A percentile compares a stretch with the other conserved stretches of the same genome.
Evolutionary conservation across 345 rosid species (phyloP).

Genomic region (Arabis hirsuta): DNA sequence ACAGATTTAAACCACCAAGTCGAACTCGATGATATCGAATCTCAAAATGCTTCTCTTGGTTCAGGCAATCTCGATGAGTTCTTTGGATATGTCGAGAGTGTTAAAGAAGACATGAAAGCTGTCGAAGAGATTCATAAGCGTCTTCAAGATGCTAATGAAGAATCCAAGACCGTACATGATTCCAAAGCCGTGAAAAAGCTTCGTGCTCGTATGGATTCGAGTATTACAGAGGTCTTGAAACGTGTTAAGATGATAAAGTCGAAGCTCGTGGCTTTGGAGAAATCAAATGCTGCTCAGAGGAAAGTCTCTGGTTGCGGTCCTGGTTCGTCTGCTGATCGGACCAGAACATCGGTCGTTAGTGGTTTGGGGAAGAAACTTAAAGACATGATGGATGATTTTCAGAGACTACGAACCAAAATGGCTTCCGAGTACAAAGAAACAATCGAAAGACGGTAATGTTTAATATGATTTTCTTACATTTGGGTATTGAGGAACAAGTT

Average conservation of each 20-base stretch:
- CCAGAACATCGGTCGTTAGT: slow-evolving; percentile 78
- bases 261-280: slow-evolving; percentile 77
- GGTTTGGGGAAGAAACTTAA: slow-evolving; percentile 81
- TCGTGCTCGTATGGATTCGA: slow-evolving; percentile 68
- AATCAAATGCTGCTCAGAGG: slow-evolving; percentile 76
- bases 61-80: slow-evolving; percentile 72
- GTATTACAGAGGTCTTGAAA: slow-evolving; percentile 65
- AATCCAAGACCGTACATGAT: slow-evolving; percentile 67
- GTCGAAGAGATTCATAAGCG: slow-evolving; percentile 64
- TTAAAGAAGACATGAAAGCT: slow-evolving; percentile 72
- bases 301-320: slow-evolving; percentile 81
- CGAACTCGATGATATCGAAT: slow-evolving; percentile 51
- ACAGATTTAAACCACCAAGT: slow-evolving; percentile 54
- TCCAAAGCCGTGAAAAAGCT: slow-evolving; percentile 69
- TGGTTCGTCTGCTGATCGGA: slow-evolving; percentile 77
- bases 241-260: slow-evolving; percentile 67
- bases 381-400: slow-evolving; percentile 76
- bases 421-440: slow-evolving; percentile 74
- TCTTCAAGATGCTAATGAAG: slow-evolving; percentile 71
- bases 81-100: slow-evolving; percentile 78
- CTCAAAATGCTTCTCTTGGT: slow-evolving; percentile 47
- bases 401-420: slow-evolving; percentile 61
- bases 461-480: neutral
- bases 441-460: slow-evolving; percentile 55
- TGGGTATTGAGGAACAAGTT: slow-evolving; percentile 9